Evolutionary conservation across 192 early-diverging fungal species (phyloP), one percentile per base, ranked within the genome.

Genomic region (Coemansia sp.): DNA sequence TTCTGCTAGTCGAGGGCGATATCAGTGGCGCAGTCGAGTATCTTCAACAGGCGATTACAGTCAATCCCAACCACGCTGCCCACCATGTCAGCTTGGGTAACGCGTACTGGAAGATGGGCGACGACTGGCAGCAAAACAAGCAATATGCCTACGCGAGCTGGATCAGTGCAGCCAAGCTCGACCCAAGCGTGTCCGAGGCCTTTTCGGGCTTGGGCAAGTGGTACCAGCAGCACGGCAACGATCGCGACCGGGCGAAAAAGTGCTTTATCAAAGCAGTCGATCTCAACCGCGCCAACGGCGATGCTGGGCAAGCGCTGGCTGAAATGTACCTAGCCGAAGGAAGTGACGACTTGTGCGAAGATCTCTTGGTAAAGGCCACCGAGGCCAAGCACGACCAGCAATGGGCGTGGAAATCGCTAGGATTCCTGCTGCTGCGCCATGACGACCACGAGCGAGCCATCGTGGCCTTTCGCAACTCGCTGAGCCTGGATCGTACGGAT

Each of bases 181-280:
- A 96, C 68, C 79, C 91, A 4, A 57, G 72, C 14, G 80, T 78
- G 55, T 77, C 89, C 15, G 76, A 76, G 6, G 87, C 90, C 0
- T 98, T 97, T 69, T 86, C 90, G 0, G 88, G 85, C 27, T 85
- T 98, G 11, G 97, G 95, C 11, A 82, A 92, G 44, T 95, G 92
- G 71, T 97, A 94, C 74, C 80, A 77, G 12, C 62, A 85, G 19
- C 78, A 92, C 46, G 89, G 87, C n/a, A 65, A 83, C 37, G 92
- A 96, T 63, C 42, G 70, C 2, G 73, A 31, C 0, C 89, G 94
- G 7, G 94, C 95, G 7, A 78, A 84, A 39, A 91, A 91, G 65
- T 99, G 95, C 74, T 94, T 91, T 73, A 77, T 86, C 61, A 91
- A 93, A 68, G 93, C 94, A 2, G 84, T 93, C n/a, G 70, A 85